These are phyloP conservation scores for Scalesia atractyloides DNA, from an alignment of 129 eudicot species.

Conservation along the genomic window DNA sequence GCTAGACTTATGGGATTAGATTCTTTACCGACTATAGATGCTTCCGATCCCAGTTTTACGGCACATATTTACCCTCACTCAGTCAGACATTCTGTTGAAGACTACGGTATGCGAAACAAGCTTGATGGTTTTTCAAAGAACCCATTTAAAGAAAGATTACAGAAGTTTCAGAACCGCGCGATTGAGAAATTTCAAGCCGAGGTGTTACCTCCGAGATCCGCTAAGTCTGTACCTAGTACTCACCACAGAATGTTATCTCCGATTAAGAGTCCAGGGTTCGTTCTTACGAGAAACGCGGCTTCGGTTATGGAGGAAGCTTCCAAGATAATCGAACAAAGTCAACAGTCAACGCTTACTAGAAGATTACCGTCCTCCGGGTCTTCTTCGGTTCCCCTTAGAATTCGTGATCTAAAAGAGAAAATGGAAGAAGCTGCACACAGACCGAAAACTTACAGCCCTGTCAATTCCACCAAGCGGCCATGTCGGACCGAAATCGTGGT, in stretches of 20 bases:
- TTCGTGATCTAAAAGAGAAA: slow-evolving; percentile 68
- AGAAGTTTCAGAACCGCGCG: slow-evolving; percentile 64
- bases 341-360: slow-evolving; percentile 47
- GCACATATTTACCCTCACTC: slow-evolving; percentile 52
- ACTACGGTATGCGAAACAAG: slow-evolving; percentile 59
- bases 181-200: slow-evolving; percentile 89
- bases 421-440: slow-evolving; percentile 72
- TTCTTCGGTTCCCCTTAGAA: slow-evolving; percentile 63
- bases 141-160: slow-evolving; percentile 56
- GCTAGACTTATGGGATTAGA: slow-evolving; percentile 99
- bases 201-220: slow-evolving; percentile 84
- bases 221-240: slow-evolving; percentile 74
- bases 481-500: slow-evolving; percentile 42
- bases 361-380: slow-evolving; percentile 50
- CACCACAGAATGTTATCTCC: slow-evolving; percentile 86
- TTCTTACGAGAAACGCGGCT: slow-evolving; percentile 71
- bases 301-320: slow-evolving; percentile 88
- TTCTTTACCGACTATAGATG: slow-evolving; percentile 67
- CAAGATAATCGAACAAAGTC: slow-evolving; percentile 75
- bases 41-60: slow-evolving; percentile 39
- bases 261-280: slow-evolving; percentile 92
- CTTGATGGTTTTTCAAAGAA: slow-evolving; percentile 68
- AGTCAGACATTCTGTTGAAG: slow-evolving; percentile 59
- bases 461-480: slow-evolving; percentile 43
- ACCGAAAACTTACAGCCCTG: slow-evolving; percentile 38